These are phyloP conservation scores for Aureobasidium lini DNA, from an alignment of 2,329 filamentous ascomycete genomes.

Conservation along the genomic window DNA sequence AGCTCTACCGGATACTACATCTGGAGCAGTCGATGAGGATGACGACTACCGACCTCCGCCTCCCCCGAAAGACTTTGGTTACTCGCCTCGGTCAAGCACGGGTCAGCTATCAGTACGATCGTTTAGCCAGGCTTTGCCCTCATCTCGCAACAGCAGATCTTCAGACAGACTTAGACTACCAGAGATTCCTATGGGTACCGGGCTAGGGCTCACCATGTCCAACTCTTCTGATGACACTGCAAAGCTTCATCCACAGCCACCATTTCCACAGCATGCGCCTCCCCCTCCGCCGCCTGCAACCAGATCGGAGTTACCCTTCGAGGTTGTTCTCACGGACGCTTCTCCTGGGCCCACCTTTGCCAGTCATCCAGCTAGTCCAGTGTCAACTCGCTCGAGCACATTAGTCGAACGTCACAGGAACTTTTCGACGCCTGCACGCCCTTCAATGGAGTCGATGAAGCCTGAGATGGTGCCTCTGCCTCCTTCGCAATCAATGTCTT, in stretches of 20 bases:
- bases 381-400: background rate
- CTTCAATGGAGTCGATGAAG: constrained; percentile 16
- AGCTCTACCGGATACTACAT: background rate
- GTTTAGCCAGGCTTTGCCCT: background rate
- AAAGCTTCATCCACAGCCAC: constrained; percentile 35
- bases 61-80: constrained; percentile 37
- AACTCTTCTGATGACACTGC: constrained; percentile 20
- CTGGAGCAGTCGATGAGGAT: constrained; percentile 25
- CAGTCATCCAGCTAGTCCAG: constrained; percentile 10
- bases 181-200: constrained; percentile 31
- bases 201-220: constrained; percentile 38
- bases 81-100: constrained; percentile 27
- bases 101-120: constrained; percentile 21
- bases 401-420: constrained; percentile 10
- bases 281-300: constrained; percentile 36
- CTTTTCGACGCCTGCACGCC: constrained; percentile 10
- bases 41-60: constrained; percentile 32
- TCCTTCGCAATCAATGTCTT: constrained; percentile 28
- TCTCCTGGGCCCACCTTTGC: background rate
- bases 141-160: background rate
- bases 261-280: constrained; percentile 38
- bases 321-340: constrained; percentile 10
- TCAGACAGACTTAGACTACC: constrained; percentile 26
- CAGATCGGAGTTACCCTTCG: background rate
- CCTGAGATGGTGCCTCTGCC: constrained; percentile 14